Percentiles rank a stretch among this genome's conserved stretches.
Evolutionary conservation across 306 rosid genomes (phyloP).

Genomic region (Vigna reflexopilosa): DNA sequence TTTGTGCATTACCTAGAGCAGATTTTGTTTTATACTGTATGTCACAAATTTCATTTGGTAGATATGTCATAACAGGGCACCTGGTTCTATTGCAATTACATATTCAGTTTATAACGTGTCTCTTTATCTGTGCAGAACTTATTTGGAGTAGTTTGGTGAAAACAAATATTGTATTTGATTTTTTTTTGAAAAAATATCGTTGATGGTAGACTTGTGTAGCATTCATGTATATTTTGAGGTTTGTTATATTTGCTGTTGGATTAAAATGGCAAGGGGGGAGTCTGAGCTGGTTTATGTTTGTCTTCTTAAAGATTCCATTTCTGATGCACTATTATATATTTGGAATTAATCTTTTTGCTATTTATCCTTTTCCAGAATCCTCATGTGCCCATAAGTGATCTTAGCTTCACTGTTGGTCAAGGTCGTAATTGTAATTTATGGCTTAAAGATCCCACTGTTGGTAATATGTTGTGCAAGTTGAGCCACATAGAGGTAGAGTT

Average conservation of each 20-base stretch:
- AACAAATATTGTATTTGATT: constrained; percentile 6
- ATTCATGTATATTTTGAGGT: background rate
- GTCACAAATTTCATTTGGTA: background rate
- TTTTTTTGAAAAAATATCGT: background rate
- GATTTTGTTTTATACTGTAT: constrained; percentile 19
- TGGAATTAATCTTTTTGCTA: constrained; percentile 46
- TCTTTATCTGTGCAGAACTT: constrained; percentile 3
- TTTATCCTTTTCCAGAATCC: constrained; percentile 73
- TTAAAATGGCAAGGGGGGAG: background rate
- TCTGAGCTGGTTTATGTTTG: constrained; percentile 25
- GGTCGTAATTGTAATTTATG: constrained; percentile 79
- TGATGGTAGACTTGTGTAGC: background rate
- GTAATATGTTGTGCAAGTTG: constrained; percentile 80
- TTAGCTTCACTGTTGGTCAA: constrained; percentile 82
- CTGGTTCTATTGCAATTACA: background rate
- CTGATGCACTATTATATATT: constrained; percentile 33
- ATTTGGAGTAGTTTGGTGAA: constrained; percentile 13
- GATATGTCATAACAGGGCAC: background rate
- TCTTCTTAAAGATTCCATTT: constrained; percentile 31
- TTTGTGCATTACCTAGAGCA: constrained; percentile 14
- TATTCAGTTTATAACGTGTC: background rate
- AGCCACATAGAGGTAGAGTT: constrained; percentile 76
- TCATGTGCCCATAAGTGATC: constrained; percentile 60
- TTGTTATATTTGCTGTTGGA: constrained; percentile 1
- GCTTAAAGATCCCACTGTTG: constrained; percentile 70